These are phyloP conservation scores for Pseudogymnoascus sp. DNA, from an alignment of 2,329 filamentous ascomycete genomes.

Conservation along the genomic window DNA sequence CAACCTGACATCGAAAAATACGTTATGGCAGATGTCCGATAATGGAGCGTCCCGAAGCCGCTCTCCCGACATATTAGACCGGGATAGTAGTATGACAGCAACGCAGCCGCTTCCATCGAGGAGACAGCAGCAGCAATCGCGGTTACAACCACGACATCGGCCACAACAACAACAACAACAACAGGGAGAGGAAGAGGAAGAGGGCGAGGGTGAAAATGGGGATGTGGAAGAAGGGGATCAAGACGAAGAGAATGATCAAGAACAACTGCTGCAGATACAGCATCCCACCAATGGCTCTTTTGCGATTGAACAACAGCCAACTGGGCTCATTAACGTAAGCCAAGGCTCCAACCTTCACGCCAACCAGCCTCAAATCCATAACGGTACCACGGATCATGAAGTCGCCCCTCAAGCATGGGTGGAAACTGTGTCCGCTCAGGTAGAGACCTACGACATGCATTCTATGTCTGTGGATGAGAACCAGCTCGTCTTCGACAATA, in stretches of 20 bases:
- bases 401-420: background rate
- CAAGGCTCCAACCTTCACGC: background rate
- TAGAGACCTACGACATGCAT: background rate
- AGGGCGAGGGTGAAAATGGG: background rate
- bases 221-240: background rate
- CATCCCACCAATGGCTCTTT: background rate
- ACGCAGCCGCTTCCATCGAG: background rate
- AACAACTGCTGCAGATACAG: background rate
- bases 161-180: background rate
- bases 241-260: background rate
- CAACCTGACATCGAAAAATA: background rate
- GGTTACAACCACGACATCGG: background rate
- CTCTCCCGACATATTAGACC: background rate
- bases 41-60: background rate
- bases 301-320: background rate
- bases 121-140: background rate
- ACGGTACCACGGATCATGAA: background rate
- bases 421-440: background rate
- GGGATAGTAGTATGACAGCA: background rate
- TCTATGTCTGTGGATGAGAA: background rate
- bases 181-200: no score
- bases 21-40: background rate
- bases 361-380: background rate
- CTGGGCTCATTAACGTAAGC: background rate
- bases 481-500: background rate